A percentile compares a stretch with the other conserved stretches of the same genome.
Conservation (phyloP, 176 grass and related monocot genomes). For the Elaeis guineensis region DNA sequence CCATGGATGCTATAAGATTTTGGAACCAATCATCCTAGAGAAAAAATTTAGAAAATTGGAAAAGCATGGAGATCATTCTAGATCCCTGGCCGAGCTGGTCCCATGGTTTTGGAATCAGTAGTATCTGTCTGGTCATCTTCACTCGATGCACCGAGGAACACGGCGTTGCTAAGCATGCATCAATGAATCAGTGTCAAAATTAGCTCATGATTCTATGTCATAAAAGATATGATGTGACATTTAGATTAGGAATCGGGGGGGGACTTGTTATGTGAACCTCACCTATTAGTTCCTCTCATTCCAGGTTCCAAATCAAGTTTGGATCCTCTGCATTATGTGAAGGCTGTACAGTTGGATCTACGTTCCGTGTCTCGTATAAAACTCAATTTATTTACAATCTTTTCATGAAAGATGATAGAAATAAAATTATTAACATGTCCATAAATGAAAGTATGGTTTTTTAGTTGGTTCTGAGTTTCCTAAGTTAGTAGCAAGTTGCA, state of each 20-base stretch:
- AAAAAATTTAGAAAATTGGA: no score
- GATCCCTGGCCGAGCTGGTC: constrained; percentile 15
- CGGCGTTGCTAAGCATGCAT: constrained; percentile 76
- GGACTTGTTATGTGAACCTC: constrained; percentile 30
- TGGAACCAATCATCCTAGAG: no score
- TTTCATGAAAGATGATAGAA: no score
- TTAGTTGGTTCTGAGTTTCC: no score
- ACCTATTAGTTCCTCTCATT: constrained; percentile 88
- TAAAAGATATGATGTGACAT: background rate
- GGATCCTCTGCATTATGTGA: no score
- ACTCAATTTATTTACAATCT: no score
- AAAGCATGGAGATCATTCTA: constrained; percentile 28
- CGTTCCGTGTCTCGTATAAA: no score
- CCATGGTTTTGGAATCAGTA: constrained; percentile 19
- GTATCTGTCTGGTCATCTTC: constrained; percentile 30
- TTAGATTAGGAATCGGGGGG: background rate
- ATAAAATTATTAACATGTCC: no score
- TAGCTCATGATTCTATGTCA: background rate
- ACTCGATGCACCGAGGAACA: constrained; percentile 32
- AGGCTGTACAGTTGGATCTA: no score
- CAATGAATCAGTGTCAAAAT: constrained; percentile 56
- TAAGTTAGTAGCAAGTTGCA: no score
- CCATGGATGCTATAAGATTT: no score
- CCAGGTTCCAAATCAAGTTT: constrained; percentile 2
- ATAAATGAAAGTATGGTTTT: no score